phyloP scores from a whole-genome alignment of 2,329 filamentous ascomycete species.

The Bipolaris victoriae region DNA sequence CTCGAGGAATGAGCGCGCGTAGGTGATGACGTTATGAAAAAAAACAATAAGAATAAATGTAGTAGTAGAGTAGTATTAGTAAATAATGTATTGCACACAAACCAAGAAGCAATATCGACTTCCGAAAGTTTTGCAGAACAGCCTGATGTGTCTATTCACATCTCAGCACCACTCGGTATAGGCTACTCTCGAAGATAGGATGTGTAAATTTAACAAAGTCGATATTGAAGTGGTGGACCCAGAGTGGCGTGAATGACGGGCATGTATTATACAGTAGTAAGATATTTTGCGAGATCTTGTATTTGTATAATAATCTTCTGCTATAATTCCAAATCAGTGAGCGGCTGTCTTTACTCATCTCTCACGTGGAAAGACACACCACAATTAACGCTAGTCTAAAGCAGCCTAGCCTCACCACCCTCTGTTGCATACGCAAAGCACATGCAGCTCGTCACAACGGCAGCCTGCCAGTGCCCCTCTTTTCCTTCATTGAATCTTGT shows the following conservation, averaged over 20 bases:
- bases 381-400: neutral
- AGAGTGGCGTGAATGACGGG: too few species aligned
- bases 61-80: constrained; percentile 1
- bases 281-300: too few species aligned
- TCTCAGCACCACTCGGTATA: neutral
- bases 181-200: neutral
- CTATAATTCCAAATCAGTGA: too few species aligned
- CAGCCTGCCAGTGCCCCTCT: neutral
- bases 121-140: neutral
- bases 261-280: too few species aligned
- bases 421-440: neutral
- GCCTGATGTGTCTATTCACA: neutral
- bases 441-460: neutral
- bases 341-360: neutral
- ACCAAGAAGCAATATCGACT: neutral
- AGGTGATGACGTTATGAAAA: constrained; percentile 6
- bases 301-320: too few species aligned
- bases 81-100: neutral
- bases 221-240: too few species aligned
- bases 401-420: neutral
- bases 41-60: constrained; percentile 1
- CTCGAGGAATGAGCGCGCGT: neutral
- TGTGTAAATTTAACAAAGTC: too few species aligned
- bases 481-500: neutral
- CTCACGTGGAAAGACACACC: neutral